These are phyloP conservation scores for Hymenoscyphus linearis DNA, from an alignment of 2,329 filamentous ascomycete genomes.

Conservation along the genomic window DNA sequence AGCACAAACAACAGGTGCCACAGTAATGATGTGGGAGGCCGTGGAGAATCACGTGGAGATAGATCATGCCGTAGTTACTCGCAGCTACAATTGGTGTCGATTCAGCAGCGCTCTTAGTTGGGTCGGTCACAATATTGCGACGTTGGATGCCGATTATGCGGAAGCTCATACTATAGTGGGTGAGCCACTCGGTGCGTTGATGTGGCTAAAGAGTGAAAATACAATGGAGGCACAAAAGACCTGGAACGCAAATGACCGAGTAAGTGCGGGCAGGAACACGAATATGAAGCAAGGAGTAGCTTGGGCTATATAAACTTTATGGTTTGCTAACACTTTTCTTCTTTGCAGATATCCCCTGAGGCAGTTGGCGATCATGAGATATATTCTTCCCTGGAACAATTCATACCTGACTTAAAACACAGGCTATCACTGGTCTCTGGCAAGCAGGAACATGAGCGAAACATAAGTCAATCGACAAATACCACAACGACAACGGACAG, in stretches of 20 bases:
- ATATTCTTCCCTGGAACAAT: background rate
- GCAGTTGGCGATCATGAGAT: background rate
- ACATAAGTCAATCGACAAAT: background rate
- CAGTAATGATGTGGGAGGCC: conserved; percentile 42
- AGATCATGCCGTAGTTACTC: conserved; percentile 38
- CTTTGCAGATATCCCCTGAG: background rate
- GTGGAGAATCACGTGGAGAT: conserved; percentile 35
- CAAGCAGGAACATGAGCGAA: background rate
- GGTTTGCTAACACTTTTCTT: background rate
- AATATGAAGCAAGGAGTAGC: background rate
- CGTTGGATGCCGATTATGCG: conserved; percentile 34
- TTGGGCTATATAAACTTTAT: background rate
- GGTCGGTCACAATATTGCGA: conserved; percentile 36
- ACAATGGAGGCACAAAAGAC: conserved; percentile 39
- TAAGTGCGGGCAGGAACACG: background rate
- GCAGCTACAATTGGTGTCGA: conserved; percentile 41
- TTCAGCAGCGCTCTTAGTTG: conserved; percentile 42
- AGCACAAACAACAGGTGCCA: conserved; percentile 39
- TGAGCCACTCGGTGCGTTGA: conserved; percentile 41
- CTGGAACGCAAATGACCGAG: conserved; percentile 35
- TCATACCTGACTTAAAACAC: background rate
- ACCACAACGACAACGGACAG: background rate
- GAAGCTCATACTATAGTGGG: conserved; percentile 18
- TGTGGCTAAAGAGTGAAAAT: conserved; percentile 42
- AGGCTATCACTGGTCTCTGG: background rate